These are phyloP conservation scores for Lichtheimia ramosa DNA, from an alignment of 371 early-diverging fungal species.

Conservation along the genomic window DNA sequence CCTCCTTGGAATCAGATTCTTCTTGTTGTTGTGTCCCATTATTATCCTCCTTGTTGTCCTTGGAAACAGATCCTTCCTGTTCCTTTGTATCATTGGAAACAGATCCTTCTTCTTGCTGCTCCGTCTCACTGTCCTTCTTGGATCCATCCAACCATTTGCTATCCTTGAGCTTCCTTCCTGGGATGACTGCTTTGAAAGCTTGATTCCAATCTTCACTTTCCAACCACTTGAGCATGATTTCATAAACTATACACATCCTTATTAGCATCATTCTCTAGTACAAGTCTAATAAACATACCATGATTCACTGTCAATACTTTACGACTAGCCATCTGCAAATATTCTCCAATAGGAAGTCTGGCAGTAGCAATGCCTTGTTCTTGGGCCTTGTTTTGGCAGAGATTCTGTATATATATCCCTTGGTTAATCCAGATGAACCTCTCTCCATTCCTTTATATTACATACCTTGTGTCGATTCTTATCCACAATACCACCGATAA, in stretches of 20 bases:
- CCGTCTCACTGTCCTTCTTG: slow-evolving; percentile 15
- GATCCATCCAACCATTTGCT: slow-evolving; percentile 31
- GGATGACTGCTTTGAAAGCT: slow-evolving; percentile 85
- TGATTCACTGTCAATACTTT: slow-evolving; percentile 94
- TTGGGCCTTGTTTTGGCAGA: slow-evolving; percentile 81
- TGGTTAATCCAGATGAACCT: background rate
- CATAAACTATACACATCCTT: slow-evolving; percentile 54
- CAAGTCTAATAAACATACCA: slow-evolving; percentile 38
- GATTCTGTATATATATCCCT: slow-evolving; percentile 28
- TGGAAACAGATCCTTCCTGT: slow-evolving; percentile 9
- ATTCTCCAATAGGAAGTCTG: slow-evolving; percentile 85
- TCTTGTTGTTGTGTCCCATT: slow-evolving; percentile 19
- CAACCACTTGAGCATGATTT: slow-evolving; percentile 79
- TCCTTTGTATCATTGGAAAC: slow-evolving; percentile 19
- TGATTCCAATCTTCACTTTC: slow-evolving; percentile 74
- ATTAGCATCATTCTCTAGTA: background rate
- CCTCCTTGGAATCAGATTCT: slow-evolving; percentile 13
- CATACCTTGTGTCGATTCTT: slow-evolving; percentile 82
- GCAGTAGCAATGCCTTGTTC: slow-evolving; percentile 76
- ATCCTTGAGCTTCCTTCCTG: slow-evolving; percentile 76
- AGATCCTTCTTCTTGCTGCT: slow-evolving; percentile 14
- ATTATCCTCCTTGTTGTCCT: slow-evolving; percentile 16
- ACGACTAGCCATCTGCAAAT: slow-evolving; percentile 75
- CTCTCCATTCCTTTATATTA: background rate
- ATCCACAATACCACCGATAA: slow-evolving; percentile 96